Evolutionary conservation across 257 asterid species (phyloP).

Genomic region (Avicennia marina): DNA sequence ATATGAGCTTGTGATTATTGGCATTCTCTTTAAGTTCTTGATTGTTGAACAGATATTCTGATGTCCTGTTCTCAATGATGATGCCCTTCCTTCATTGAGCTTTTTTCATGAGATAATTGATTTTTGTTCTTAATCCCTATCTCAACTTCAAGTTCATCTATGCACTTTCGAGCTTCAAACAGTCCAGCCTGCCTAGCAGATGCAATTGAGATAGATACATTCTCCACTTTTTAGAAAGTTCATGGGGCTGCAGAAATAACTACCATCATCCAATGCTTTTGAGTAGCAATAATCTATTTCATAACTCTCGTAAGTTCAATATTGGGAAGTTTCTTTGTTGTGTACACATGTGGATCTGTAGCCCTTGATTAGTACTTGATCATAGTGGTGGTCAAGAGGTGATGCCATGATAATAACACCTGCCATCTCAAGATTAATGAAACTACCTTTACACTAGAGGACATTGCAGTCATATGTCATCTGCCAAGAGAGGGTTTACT

Average conservation of each 20-base stretch:
- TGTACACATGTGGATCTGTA: too few relatives aligned
- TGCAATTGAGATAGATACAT: slow-evolving; percentile 20
- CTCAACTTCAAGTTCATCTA: slow-evolving; percentile 26
- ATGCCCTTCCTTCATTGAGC: slow-evolving; percentile 24
- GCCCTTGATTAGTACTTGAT: too few relatives aligned
- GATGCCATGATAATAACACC: too few relatives aligned
- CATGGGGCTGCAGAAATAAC: neutral
- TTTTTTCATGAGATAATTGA: slow-evolving; percentile 16
- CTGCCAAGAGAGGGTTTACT: too few relatives aligned
- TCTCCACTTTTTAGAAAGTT: neutral
- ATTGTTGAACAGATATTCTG: slow-evolving; percentile 2
- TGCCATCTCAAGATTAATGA: too few relatives aligned
- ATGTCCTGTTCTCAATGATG: slow-evolving; percentile 18
- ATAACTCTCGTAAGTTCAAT: too few relatives aligned
- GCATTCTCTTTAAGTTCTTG: slow-evolving; percentile 27
- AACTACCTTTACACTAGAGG: too few relatives aligned
- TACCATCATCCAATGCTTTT: slow-evolving; percentile 3
- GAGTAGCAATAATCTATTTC: slow-evolving; percentile 19
- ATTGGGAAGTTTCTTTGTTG: too few relatives aligned
- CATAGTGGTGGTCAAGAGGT: too few relatives aligned
- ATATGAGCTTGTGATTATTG: slow-evolving; percentile 35
- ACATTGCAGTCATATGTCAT: too few relatives aligned
- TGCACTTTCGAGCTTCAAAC: slow-evolving; percentile 13
- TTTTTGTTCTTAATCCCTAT: slow-evolving; percentile 15
- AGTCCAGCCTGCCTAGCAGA: slow-evolving; percentile 25